phyloP scores from a whole-genome alignment of 768 basidiomycete genomes.

The Tricholoma flavovirens region DNA sequence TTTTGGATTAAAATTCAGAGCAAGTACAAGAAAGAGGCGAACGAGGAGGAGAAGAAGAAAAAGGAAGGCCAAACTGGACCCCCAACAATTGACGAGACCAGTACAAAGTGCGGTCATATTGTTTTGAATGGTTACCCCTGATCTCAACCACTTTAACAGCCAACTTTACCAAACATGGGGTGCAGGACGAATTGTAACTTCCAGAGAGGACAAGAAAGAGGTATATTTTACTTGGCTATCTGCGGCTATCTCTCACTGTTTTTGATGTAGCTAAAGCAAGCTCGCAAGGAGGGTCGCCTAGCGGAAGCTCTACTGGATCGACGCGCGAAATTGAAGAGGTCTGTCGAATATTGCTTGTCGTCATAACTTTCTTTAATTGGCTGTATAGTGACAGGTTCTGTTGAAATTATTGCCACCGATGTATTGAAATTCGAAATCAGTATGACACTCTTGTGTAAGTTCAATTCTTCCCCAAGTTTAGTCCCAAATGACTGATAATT shows the following conservation, averaged over 20 bases:
- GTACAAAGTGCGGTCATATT: constrained; percentile 53
- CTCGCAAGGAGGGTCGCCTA: constrained; percentile 72
- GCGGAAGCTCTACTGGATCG: constrained; percentile 78
- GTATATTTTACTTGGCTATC: constrained; percentile 30
- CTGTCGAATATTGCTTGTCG: constrained; percentile 3
- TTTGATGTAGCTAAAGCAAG: constrained; percentile 58
- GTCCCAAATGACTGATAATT: no score
- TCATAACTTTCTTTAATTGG: neutral
- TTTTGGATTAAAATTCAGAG: constrained; percentile 89
- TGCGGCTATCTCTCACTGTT: constrained; percentile 1
- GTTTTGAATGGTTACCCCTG: neutral
- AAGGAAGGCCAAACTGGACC: constrained; percentile 50
- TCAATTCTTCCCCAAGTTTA: no score
- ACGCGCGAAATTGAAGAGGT: constrained; percentile 82
- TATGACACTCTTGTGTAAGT: no score
- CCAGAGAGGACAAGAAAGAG: constrained; percentile 66
- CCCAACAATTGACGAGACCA: constrained; percentile 61
- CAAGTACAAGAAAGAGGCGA: constrained; percentile 82
- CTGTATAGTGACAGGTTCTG: constrained; percentile 44
- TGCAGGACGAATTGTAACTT: constrained; percentile 67
- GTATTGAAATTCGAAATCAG: neutral
- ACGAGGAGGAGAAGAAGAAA: constrained; percentile 58
- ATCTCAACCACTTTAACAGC: constrained; percentile 30
- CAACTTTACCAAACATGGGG: constrained; percentile 81
- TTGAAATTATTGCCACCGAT: constrained; percentile 17